Evolutionary conservation across 2,329 filamentous ascomycete genomes (phyloP).

Genomic region (Aureobasidium sp.): DNA sequence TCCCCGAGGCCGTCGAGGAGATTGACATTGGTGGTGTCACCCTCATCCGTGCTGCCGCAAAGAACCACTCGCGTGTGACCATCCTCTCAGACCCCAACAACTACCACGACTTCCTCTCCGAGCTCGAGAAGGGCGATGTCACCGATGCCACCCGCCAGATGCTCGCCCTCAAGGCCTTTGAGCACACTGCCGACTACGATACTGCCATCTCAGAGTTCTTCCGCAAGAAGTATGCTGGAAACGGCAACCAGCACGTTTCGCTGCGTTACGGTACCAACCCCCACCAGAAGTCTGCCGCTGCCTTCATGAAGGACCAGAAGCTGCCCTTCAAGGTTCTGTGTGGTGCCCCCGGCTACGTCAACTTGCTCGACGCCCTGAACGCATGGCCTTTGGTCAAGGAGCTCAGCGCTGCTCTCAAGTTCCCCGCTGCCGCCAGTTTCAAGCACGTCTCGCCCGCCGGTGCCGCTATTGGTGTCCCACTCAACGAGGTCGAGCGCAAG

Average conservation of each 20-base stretch:
- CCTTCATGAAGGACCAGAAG: slow-evolving; percentile 61
- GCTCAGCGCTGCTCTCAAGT: slow-evolving; percentile 76
- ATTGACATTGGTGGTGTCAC: slow-evolving; percentile 98
- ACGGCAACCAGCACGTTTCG: slow-evolving; percentile 71
- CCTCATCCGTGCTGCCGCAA: slow-evolving; percentile 88
- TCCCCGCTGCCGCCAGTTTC: slow-evolving; percentile 92
- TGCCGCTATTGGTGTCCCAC: slow-evolving; percentile 82
- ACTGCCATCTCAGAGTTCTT: slow-evolving; percentile 93
- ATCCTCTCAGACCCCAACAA: slow-evolving; percentile 91
- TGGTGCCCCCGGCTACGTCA: slow-evolving; percentile 92
- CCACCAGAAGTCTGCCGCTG: slow-evolving; percentile 92
- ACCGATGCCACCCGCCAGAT: slow-evolving; percentile 74
- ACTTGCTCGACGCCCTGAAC: slow-evolving; percentile 91
- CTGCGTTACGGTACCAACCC: slow-evolving; percentile 96
- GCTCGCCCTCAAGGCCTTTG: slow-evolving; percentile 95
- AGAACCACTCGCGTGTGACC: slow-evolving; percentile 93
- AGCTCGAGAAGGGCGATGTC: slow-evolving; percentile 80
- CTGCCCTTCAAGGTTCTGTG: slow-evolving; percentile 92
- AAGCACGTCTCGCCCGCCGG: slow-evolving; percentile 98
- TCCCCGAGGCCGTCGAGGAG: slow-evolving; percentile 94
- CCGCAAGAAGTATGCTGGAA: slow-evolving; percentile 87
- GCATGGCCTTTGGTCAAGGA: slow-evolving; percentile 97
- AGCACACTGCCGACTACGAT: slow-evolving; percentile 97
- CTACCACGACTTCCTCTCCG: slow-evolving; percentile 87
- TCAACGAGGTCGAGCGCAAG: slow-evolving; percentile 82